Conservation (phyloP, 2,329 filamentous ascomycete genomes). For the Fusarium anguioides region DNA sequence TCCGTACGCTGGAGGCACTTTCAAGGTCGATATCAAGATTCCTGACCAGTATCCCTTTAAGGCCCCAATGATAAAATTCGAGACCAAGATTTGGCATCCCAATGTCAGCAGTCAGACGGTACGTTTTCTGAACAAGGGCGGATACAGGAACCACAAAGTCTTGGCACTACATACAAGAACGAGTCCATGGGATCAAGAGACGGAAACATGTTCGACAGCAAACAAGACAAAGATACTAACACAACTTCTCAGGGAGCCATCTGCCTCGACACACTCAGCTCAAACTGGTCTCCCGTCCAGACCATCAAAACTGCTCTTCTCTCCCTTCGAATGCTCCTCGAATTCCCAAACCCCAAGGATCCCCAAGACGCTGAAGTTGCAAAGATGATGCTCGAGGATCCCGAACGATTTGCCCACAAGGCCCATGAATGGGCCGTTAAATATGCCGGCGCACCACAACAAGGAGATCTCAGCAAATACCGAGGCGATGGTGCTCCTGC, state of each 20-base stretch:
- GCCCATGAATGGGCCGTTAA: slow-evolving; percentile 92
- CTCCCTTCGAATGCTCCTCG: slow-evolving; percentile 91
- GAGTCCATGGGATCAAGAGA: background rate
- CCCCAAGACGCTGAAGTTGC: slow-evolving; percentile 97
- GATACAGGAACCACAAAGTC: background rate
- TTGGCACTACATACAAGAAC: background rate
- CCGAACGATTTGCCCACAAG: slow-evolving; percentile 80
- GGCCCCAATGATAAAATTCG: slow-evolving; percentile 89
- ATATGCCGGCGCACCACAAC: slow-evolving; percentile 78
- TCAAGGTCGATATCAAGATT: slow-evolving; percentile 85
- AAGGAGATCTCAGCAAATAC: slow-evolving; percentile 54
- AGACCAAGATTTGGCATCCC: slow-evolving; percentile 96
- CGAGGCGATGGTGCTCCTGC: slow-evolving; percentile 63
- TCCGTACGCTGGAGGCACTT: slow-evolving; percentile 89
- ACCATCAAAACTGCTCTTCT: slow-evolving; percentile 96
- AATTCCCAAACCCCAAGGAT: slow-evolving; percentile 93
- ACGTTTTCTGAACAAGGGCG: slow-evolving; percentile 49
- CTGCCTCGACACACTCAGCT: slow-evolving; percentile 90
- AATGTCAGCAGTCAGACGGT: slow-evolving; percentile 96
- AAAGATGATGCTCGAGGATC: slow-evolving; percentile 83
- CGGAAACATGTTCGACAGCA: background rate
- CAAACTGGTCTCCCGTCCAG: slow-evolving; percentile 93
- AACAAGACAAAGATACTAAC: slow-evolving; percentile 18
- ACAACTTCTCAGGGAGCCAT: slow-evolving; percentile 82
- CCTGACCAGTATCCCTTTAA: slow-evolving; percentile 93